Base-by-base conservation (phyloP, 2,329 filamentous ascomycete species). In the Cercospora beticola region DNA sequence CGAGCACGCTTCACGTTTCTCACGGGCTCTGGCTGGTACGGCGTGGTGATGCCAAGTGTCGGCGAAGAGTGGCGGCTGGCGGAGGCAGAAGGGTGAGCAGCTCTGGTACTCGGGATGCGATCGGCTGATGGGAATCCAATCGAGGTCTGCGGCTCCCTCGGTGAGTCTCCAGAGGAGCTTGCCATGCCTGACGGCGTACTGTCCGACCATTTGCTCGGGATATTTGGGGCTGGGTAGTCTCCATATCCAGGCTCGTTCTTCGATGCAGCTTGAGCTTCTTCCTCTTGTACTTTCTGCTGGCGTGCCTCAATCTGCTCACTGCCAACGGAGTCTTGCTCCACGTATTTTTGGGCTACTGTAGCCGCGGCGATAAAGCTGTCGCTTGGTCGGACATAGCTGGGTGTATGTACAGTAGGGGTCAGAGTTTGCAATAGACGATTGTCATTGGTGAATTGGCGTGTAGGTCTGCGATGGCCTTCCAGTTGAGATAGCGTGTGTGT, bases 161-260 rank as follows among this genome's bases (percentile, higher is more conserved):
- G 65, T 4, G 64, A 59, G 10, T 61, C 23, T 5, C 62, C 65
- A 3, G 68, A 64, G 26, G 69, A 70, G 14, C 58, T 57, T 14
- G 46, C 64, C 23, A 69, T 58, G 21, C 67, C 67, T 12, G 75
- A 77, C 21, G 71, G 68, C 14, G 74, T 76, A 65, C 74, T 76
- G 52, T 67, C 64, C 6, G 75, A 77, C 75, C 75, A 77, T 64
- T 74, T 76, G 64, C 75, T 77, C 6, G 67, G 16, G 14, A 43
- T 33, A 21, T 26, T 43, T 43, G 33, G 36, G 18, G 33, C 33
- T 12, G 31, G 2, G 12, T 0, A 8, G 21, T 16, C 59, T n/a
- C 36, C 33, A 28, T 40, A 23, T 28, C 1, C 23, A 30, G 2
- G 52, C 52, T 1, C n/a, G 14, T 16, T 30, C 54, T 26, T 31